Percentiles rank a stretch among this genome's conserved stretches.
Evolutionary conservation across 768 basidiomycete genomes (phyloP).

Genomic region (Hebeloma cylindrosporum): DNA sequence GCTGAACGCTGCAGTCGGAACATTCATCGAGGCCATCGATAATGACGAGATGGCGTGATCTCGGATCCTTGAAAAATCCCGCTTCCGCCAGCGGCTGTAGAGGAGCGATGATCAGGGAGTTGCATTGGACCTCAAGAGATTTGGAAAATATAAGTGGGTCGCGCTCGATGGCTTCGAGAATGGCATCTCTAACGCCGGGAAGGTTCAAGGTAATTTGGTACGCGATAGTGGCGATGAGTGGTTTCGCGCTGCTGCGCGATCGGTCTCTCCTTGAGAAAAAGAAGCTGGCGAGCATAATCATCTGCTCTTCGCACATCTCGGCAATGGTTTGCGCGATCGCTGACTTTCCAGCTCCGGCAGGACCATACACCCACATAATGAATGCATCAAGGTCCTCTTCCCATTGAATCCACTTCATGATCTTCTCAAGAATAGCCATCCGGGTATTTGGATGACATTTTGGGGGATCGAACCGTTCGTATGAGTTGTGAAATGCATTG

Average conservation of each 20-base stretch:
- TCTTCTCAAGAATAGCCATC: neutral
- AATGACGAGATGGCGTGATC: neutral
- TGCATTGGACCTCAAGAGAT: conserved; percentile 6
- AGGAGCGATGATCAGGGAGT: conserved; percentile 3
- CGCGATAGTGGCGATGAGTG: conserved; percentile 5
- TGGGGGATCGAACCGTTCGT: conserved; percentile 13
- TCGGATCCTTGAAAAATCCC: neutral
- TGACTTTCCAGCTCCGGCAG: conserved; percentile 9
- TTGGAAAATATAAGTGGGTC: conserved; percentile 14
- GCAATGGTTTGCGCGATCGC: conserved; percentile 2
- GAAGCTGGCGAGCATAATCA: conserved; percentile 6
- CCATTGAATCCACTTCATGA: conserved; percentile 3
- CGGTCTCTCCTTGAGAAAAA: conserved; percentile 3
- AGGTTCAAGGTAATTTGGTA: neutral
- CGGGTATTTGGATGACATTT: conserved; percentile 17
- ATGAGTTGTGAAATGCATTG: conserved; percentile 14
- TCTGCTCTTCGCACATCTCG: neutral
- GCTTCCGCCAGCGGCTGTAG: neutral
- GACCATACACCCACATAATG: conserved; percentile 7
- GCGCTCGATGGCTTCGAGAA: conserved; percentile 6
- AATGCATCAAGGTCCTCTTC: neutral
- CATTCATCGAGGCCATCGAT: conserved; percentile 12
- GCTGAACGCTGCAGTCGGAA: conserved; percentile 1
- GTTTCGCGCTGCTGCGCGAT: neutral
- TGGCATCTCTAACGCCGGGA: conserved; percentile 1